Evolutionary conservation across 768 basidiomycete genomes (phyloP).

Genomic region (Tulasnella sp.): DNA sequence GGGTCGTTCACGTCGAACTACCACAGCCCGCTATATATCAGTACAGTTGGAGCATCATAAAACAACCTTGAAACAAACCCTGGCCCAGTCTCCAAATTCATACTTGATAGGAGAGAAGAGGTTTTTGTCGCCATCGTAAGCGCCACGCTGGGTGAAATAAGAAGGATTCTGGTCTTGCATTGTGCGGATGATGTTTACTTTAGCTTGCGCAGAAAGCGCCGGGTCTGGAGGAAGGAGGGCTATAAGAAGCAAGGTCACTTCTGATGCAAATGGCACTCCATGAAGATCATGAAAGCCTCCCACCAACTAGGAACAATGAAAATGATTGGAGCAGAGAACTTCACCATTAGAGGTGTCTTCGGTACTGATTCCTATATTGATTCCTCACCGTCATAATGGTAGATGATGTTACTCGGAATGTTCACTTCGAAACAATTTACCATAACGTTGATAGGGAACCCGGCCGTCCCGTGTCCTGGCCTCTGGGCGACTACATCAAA

Average conservation of each 20-base stretch:
- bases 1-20: slow-evolving; percentile 18
- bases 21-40: background rate
- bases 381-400: slow-evolving; percentile 18
- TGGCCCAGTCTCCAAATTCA: slow-evolving; percentile 33
- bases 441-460: background rate
- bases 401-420: background rate
- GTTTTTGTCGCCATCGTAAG: slow-evolving; percentile 21
- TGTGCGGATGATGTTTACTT: slow-evolving; percentile 46
- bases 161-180: slow-evolving; percentile 12
- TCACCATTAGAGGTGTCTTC: too few relatives aligned
- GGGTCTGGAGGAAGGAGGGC: slow-evolving; percentile 46
- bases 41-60: background rate
- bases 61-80: slow-evolving; percentile 42
- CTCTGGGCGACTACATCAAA: background rate
- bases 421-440: slow-evolving; percentile 1
- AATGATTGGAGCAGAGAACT: background rate
- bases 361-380: background rate
- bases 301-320: background rate
- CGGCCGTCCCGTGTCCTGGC: background rate
- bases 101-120: background rate
- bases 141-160: background rate
- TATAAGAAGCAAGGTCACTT: background rate
- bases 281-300: background rate
- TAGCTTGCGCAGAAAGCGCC: slow-evolving; percentile 59
- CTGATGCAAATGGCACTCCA: background rate